Evolutionary conservation across 2,329 filamentous ascomycete species (phyloP), one percentile per base, ranked within the genome.

Genomic region (Monilinia polystroma): DNA sequence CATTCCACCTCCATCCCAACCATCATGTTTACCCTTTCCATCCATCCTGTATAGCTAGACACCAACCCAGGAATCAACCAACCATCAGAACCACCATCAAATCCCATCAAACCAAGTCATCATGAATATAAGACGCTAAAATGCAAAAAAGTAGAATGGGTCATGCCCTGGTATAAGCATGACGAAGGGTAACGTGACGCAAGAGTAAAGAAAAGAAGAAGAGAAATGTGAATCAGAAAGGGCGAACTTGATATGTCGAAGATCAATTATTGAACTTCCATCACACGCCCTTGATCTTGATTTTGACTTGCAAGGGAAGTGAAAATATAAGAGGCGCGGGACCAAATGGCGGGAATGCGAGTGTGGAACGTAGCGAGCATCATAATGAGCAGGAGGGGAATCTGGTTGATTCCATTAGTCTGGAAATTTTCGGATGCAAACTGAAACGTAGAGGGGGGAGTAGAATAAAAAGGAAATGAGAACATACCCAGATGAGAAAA

Each of bases 401-500:
- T 84, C 82, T 84, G 35, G n/a, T 32, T 29, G 49, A 29, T 23
- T n/a, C 43, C n/a, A 12, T 66, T 53, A 66, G 63, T 47, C 14
- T 41, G 20, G 29, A 47, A 55, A n/a, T 52, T 23, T 53, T 54
- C 64, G 26, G 2, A 26, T 23, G n/a, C 11, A 38, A 51, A 16
- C 32, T 32, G 4, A 52, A 43, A 54, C 12, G 29, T 16, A 2
- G 23, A 18, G 4, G 23, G 26, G 8, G 4, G 41, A 38, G 52
- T 4, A 35, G 56, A 43, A 51, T 5, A 55, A 51, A 65, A 45
- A 38, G 53, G 29, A 35, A 55, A n/a, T 43, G 68, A 18, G 29
- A 49, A 73, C 75, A 70, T 83, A 89, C 86, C 87, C 87, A 90
- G 73, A 90, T 82, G 71, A 89, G 87, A 79, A 88, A 90, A 56